Conservation (phyloP, 768 basidiomycete genomes). For the Sutorius australiensis region DNA sequence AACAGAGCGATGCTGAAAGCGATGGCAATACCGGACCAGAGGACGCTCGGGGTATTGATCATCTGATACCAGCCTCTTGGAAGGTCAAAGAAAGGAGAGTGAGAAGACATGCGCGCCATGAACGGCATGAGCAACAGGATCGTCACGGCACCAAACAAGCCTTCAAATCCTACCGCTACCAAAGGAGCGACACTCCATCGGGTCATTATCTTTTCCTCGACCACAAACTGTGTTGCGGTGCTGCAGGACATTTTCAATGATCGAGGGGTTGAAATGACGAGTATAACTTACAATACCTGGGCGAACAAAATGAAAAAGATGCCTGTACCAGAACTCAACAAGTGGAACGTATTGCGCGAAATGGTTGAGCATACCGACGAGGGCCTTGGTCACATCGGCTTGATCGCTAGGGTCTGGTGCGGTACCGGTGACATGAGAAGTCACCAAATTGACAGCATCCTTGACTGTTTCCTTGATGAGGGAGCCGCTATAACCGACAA, state of each 20-base stretch:
- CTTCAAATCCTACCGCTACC: constrained; percentile 92
- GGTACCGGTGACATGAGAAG: constrained; percentile 24
- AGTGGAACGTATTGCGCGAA: constrained; percentile 10
- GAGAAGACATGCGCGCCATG: constrained; percentile 63
- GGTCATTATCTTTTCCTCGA: constrained; percentile 95
- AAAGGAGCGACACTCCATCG: constrained; percentile 84
- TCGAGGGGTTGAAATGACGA: neutral
- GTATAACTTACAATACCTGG: constrained; percentile 75
- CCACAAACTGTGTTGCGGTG: constrained; percentile 88
- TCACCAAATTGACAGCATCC: constrained; percentile 33
- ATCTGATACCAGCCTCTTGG: constrained; percentile 88
- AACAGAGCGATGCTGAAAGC: constrained; percentile 75
- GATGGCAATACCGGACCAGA: constrained; percentile 66
- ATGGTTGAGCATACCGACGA: constrained; percentile 52
- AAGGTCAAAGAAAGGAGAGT: constrained; percentile 80
- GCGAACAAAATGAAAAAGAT: constrained; percentile 91
- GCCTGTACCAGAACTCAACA: constrained; percentile 43
- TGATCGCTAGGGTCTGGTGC: constrained; percentile 47
- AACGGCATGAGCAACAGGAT: constrained; percentile 79
- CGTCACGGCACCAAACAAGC: constrained; percentile 82
- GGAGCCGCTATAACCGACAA: constrained; percentile 89
- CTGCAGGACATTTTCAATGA: constrained; percentile 35
- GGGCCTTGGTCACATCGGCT: constrained; percentile 63
- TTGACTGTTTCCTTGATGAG: constrained; percentile 73
- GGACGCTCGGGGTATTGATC: constrained; percentile 68